phyloP scores from a whole-genome alignment of 306 rosid species.

The Gastrolobium bilobum region DNA sequence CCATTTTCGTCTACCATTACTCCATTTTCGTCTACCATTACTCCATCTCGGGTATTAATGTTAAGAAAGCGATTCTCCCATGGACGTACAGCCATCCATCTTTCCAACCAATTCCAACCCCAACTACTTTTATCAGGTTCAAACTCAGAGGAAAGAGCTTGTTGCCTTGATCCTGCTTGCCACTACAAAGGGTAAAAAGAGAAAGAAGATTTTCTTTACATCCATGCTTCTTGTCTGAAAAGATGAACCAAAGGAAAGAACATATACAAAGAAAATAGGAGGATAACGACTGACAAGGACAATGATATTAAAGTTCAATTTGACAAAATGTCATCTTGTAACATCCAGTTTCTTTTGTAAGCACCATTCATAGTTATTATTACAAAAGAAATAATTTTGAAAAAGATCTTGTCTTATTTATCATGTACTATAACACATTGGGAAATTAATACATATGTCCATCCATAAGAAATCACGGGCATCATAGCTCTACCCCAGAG shows the following conservation, averaged over 20 bases:
- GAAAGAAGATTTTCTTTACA: slow-evolving; percentile 17
- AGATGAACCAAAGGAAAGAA: slow-evolving; percentile 12
- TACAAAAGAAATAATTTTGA: not conserved
- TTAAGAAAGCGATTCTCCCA: slow-evolving; percentile 96
- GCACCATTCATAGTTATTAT: slow-evolving; percentile 24
- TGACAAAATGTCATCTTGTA: slow-evolving; percentile 18
- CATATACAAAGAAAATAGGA: not conserved
- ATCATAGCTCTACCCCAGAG: slow-evolving; percentile 6
- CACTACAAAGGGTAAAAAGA: slow-evolving; percentile 63
- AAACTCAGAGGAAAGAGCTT: slow-evolving; percentile 70
- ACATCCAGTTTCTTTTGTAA: slow-evolving; percentile 5
- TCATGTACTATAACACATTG: slow-evolving; percentile 22
- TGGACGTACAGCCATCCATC: slow-evolving; percentile 99
- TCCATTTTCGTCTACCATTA: slow-evolving; percentile 65
- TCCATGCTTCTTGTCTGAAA: not conserved
- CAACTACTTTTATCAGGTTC: slow-evolving; percentile 97
- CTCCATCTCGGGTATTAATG: slow-evolving; percentile 81
- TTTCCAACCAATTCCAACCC: slow-evolving; percentile 99
- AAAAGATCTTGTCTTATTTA: not conserved
- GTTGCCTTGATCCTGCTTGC: slow-evolving; percentile 98
- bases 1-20: slow-evolving; percentile 60
- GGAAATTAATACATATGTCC: slow-evolving; percentile 2
- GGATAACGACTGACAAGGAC: slow-evolving; percentile 11
- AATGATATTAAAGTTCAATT: slow-evolving; percentile 2
- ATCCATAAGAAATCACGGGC: not conserved